Evolutionary conservation across 805 yeast species (phyloP).

Genomic region (Barnettozyma vustinii): DNA sequence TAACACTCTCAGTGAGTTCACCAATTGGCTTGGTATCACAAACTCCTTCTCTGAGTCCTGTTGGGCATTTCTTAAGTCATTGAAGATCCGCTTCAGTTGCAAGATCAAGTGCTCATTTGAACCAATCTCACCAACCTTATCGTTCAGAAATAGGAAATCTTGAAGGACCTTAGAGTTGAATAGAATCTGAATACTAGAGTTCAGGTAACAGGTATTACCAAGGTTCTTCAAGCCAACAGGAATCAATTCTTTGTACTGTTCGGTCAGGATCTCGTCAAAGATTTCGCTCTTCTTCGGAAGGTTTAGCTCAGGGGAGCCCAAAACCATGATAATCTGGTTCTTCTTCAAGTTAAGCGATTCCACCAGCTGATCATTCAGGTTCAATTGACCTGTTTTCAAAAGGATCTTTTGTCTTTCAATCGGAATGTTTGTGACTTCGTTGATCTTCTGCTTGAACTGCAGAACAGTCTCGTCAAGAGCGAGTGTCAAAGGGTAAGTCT

Average conservation of each 20-base stretch:
- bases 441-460: conserved; percentile 62
- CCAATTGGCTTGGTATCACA: conserved; percentile 63
- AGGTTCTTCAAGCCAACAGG: conserved; percentile 92
- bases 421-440: conserved; percentile 75
- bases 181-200: conserved; percentile 84
- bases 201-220: conserved; percentile 94
- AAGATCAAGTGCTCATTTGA: conserved; percentile 36
- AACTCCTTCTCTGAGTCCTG: conserved; percentile 27
- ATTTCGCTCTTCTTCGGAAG: conserved; percentile 47
- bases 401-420: conserved; percentile 84
- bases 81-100: conserved; percentile 43
- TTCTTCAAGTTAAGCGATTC: conserved; percentile 51
- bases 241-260: conserved; percentile 32
- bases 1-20: conserved; percentile 56
- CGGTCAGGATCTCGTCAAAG: conserved; percentile 59
- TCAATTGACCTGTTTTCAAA: conserved; percentile 82
- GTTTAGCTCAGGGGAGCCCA: conserved; percentile 82
- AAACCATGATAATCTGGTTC: conserved; percentile 72
- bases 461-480: conserved; percentile 34
- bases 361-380: conserved; percentile 48
- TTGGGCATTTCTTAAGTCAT: conserved; percentile 34
- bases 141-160: conserved; percentile 47
- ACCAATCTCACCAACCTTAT: conserved; percentile 33
- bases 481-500: conserved; percentile 45
- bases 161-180: conserved; percentile 74